Percentiles rank a stretch among this genome's conserved stretches.
phyloP scores from a whole-genome alignment of 2,329 filamentous ascomycete species.

The Colletotrichum navitas region DNA sequence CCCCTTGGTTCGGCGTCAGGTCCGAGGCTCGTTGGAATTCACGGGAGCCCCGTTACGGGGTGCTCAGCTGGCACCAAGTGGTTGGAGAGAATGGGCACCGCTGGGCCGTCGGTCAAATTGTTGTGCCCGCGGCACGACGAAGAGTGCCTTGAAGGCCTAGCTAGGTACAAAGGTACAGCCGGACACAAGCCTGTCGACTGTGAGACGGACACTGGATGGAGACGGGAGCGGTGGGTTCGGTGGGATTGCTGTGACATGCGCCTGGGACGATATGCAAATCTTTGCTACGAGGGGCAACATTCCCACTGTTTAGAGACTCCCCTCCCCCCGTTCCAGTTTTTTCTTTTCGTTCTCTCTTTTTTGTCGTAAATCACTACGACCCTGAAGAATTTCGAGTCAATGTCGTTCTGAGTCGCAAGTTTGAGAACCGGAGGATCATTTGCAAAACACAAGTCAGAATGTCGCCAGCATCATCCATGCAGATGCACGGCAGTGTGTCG shows the following conservation, averaged over 20 bases:
- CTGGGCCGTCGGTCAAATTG: constrained; percentile 32
- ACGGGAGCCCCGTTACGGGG: background rate
- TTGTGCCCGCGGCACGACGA: constrained; percentile 2
- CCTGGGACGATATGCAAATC: constrained; percentile 8
- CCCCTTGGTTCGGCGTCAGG: constrained; percentile 11
- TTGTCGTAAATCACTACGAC: background rate
- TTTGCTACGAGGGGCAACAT: constrained; percentile 11
- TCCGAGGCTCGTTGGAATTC: constrained; percentile 20
- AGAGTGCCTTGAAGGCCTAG: background rate
- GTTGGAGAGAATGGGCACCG: background rate
- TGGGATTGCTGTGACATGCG: constrained; percentile 17
- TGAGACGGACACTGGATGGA: constrained; percentile 31
- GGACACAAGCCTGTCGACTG: constrained; percentile 1
- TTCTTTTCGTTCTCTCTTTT: background rate
- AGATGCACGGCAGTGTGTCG: background rate
- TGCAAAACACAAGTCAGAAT: background rate
- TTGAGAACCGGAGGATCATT: background rate
- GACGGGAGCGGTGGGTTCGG: constrained; percentile 21
- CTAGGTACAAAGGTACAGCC: constrained; percentile 1
- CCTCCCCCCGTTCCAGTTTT: constrained; percentile 6
- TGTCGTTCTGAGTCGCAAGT: too few relatives aligned
- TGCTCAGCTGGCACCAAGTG: constrained; percentile 25
- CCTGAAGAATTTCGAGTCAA: background rate
- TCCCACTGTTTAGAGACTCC: constrained; percentile 16
- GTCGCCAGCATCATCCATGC: constrained; percentile 36